Base-by-base conservation (phyloP, 2,329 filamentous ascomycete genomes). In the Paradendryphiella salina region DNA sequence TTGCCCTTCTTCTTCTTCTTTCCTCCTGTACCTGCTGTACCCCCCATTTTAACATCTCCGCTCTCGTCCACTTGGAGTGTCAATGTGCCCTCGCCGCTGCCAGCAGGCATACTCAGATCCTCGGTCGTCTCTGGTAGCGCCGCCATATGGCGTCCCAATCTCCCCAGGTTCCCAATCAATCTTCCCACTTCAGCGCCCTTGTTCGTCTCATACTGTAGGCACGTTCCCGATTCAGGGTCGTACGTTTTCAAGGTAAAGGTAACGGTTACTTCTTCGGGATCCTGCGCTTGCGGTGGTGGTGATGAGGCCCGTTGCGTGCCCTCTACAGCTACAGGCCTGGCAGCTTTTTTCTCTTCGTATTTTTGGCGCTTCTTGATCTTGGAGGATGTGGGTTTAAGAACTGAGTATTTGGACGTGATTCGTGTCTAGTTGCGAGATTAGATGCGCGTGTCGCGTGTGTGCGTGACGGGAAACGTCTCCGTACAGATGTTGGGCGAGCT, bases 391-490 rank as follows among this genome's bases (percentile, higher is more conserved):
- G 70, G 71, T 38, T 80, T 77, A 28, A 79, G 77, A 71, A 93
- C 85, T 71, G 85, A 87, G 84, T 97, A 99, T 80, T 89, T 91
- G 58, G 92, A 96, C 61, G 90, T 95, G 77, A 97, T 90, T 68
- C 86, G 84, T 39, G 93, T 92, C 92, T 96, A 67, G 15, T 21
- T 31, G 18, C 13, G 2, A 11, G 23, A 34, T 64, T 52, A 63
- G 50, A 40, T 15, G 39, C 15, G 8, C 26, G 14, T 33, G 46
- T 59, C 36, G 50, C 38, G 50, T 52, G 54, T 43, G 50, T 47
- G 42, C 50, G 54, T 43, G 50, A 44, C 41, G 23, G 33, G n/a
- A 17, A 33, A 23, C 10, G 21, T 38, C 40, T 33, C 28, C 84
- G 57, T 83, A 96, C 93, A 33, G 89, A 91, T 28, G 83, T 84